Base-by-base conservation (phyloP, 2,329 filamentous ascomycete species). In the Talaromyces verruculosus region DNA sequence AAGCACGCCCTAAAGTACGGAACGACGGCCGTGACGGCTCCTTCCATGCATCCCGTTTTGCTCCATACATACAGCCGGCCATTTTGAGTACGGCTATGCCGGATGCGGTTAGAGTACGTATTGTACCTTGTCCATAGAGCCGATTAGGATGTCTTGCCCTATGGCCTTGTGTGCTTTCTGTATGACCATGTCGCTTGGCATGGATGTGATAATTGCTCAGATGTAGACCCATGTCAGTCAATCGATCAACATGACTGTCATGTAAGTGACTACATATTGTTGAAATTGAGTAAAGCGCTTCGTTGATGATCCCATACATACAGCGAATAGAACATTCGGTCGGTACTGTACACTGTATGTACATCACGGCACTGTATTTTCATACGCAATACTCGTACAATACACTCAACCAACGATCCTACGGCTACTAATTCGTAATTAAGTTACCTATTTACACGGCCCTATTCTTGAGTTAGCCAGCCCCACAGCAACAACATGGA, bases 1-100 rank as follows among this genome's bases (percentile, higher is more conserved):
- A 39, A 25, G 28, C 60, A 62, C 47, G 61, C 61, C 61, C 61
- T 63, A 57, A 57, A 57, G 35, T 35, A 63, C 61, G 61, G 61
- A 63, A 63, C 61, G 49, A 41, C 49, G 35, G 61, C 35, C 19
- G 7, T 37, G 47, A 39, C 47, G 49, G 61, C 37, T 60, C 22
- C 37, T 60, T 37, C 39, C 61, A 33, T 55, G 37, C 61, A 37
- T 45, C 59, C 33, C 55, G 55, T 58, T 58, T 33, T 51, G 3
- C 49, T 53, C 15, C 49, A 30, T 30, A 53, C 49, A 53, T 33
- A 53, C 49, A n/a, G 11, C 33, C 53, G 37, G 17, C 22, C 37
- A 43, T 45, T 43, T 37, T 25, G 19, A 35, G 33, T 37, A 57
- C 53, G 3, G 53, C 33, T 37, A 57, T 22, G 3, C 53, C 3